phyloP scores from a whole-genome alignment of 441 rosid species.

The Lepidium campestre region DNA sequence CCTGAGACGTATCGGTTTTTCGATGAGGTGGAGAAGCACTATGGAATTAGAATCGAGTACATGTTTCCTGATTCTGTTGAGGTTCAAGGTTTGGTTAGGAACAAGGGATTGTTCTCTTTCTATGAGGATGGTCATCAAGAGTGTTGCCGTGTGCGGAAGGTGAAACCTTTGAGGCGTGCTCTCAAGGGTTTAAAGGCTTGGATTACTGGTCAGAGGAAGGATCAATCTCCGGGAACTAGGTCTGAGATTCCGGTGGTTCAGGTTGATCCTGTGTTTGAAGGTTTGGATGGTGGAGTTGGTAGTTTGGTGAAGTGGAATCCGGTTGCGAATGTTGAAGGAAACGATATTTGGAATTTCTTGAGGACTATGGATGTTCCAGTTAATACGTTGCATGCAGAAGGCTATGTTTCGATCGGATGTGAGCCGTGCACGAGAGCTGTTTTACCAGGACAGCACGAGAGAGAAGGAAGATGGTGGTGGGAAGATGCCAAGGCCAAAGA shows the following conservation, averaged over 20 bases:
- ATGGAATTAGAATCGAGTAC: slow-evolving; percentile 77
- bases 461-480: slow-evolving; percentile 99
- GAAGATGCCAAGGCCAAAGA: slow-evolving; percentile 96
- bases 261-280: slow-evolving; percentile 89
- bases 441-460: slow-evolving; percentile 92
- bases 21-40: slow-evolving; percentile 70
- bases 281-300: slow-evolving; percentile 75
- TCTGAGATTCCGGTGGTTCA: slow-evolving; percentile 82
- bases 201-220: slow-evolving; percentile 98
- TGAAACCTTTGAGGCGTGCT: slow-evolving; percentile 86
- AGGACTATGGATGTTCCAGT: slow-evolving; percentile 83
- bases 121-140: slow-evolving; percentile 97
- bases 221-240: slow-evolving; percentile 86
- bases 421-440: slow-evolving; percentile 94
- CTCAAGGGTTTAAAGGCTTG: slow-evolving; percentile 88
- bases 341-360: slow-evolving; percentile 74
- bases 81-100: slow-evolving; percentile 86
- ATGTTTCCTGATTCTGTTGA: slow-evolving; percentile 97
- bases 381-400: slow-evolving; percentile 64
- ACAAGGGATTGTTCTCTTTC: slow-evolving; percentile 89
- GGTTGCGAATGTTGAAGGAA: slow-evolving; percentile 65
- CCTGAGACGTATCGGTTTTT: slow-evolving; percentile 78
- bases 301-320: slow-evolving; percentile 97
- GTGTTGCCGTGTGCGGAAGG: slow-evolving; percentile 95
- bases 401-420: slow-evolving; percentile 85